Evolutionary conservation across 495 filamentous ascomycete species (phyloP).

Genomic region (Penicillium fimorum): DNA sequence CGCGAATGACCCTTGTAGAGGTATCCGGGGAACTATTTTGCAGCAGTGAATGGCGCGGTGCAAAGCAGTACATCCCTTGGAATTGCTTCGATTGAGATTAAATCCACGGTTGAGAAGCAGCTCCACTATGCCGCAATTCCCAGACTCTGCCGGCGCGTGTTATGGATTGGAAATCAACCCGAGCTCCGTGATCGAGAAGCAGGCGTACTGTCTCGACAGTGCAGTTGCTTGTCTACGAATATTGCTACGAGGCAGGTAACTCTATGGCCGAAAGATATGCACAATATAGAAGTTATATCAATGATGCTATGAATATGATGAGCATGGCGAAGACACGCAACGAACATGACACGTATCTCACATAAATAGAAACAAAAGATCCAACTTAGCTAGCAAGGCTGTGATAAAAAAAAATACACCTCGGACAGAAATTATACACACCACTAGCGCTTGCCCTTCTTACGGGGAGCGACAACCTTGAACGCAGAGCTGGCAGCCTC

Average conservation of each 20-base stretch:
- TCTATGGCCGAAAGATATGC: not conserved
- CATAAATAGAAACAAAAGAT: slow-evolving; percentile 1
- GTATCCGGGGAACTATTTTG: too few species aligned
- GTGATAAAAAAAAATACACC: not conserved
- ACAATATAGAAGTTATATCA: not conserved
- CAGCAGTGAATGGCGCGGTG: too few species aligned
- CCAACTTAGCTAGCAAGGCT: not conserved
- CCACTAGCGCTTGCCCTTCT: slow-evolving; percentile 78
- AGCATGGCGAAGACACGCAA: not conserved
- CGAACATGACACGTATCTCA: slow-evolving; percentile 2
- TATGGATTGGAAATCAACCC: too few species aligned
- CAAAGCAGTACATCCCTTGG: too few species aligned
- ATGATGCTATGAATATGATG: not conserved
- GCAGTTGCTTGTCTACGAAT: not conserved
- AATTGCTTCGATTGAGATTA: too few species aligned
- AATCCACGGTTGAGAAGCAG: too few species aligned
- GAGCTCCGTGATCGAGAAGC: too few species aligned
- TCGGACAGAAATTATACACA: slow-evolving; percentile 8
- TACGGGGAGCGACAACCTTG: slow-evolving; percentile 86
- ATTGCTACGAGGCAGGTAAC: not conserved
- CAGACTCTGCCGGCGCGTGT: too few species aligned
- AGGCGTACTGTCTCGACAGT: too few species aligned
- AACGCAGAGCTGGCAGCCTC: slow-evolving; percentile 62
- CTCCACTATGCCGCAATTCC: too few species aligned
- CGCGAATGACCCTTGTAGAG: too few species aligned